These are phyloP conservation scores for Dispira parvispora DNA, from an alignment of 192 early-diverging fungal genomes.

Conservation along the genomic window DNA sequence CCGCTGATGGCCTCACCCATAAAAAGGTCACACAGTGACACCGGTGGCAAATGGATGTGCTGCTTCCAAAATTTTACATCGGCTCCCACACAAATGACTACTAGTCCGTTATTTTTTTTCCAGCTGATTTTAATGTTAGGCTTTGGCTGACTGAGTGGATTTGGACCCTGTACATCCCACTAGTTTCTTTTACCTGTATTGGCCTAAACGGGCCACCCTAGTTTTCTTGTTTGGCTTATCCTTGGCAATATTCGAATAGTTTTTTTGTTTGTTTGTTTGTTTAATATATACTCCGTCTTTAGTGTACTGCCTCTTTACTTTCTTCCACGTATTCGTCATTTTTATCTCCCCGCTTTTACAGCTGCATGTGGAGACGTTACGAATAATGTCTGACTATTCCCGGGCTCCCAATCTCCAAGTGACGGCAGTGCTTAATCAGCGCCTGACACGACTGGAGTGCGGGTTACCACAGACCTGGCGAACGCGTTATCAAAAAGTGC, in stretches of 20 bases:
- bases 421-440: slow-evolving; percentile 1
- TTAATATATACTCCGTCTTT: not conserved
- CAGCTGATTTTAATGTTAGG: no score
- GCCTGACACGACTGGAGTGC: not conserved
- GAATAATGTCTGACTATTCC: not conserved
- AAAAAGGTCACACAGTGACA: no score
- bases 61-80: no score
- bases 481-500: not conserved
- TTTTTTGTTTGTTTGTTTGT: not conserved
- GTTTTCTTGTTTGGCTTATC: not conserved
- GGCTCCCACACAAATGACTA: no score
- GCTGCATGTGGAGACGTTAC: not conserved
- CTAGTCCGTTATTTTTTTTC: no score
- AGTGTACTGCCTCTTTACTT: not conserved
- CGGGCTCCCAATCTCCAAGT: not conserved
- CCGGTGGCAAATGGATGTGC: no score
- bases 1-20: no score
- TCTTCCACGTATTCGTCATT: not conserved
- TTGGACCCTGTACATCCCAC: no score
- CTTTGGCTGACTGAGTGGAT: no score
- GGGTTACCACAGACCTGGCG: not conserved
- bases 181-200: no score
- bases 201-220: no score
- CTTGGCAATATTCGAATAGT: not conserved
- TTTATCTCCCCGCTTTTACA: not conserved